Evolutionary conservation across 441 rosid genomes (phyloP).

Genomic region (Pelargonium australe): DNA sequence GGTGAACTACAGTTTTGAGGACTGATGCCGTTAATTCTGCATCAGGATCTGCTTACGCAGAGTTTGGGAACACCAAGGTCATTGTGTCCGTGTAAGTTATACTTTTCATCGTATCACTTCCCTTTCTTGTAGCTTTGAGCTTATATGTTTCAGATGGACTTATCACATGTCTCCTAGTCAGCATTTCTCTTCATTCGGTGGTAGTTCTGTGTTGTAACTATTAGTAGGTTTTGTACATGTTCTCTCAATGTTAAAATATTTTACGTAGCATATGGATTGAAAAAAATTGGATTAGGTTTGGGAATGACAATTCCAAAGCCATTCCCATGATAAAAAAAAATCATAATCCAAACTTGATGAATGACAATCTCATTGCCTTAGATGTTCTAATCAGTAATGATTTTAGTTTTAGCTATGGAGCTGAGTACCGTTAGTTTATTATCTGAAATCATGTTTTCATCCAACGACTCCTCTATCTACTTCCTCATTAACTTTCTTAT

Average conservation of each 20-base stretch:
- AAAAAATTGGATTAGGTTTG: neutral
- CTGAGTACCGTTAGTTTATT: neutral
- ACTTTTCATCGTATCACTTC: constrained; percentile 7
- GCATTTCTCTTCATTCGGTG: neutral
- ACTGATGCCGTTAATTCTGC: constrained; percentile 83
- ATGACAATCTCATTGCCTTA: too few species aligned
- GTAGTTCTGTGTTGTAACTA: neutral
- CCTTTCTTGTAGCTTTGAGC: neutral
- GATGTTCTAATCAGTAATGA: neutral
- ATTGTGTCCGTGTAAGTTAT: constrained; percentile 87
- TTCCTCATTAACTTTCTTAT: neutral
- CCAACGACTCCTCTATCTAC: neutral
- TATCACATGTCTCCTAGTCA: neutral
- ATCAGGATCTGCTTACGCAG: constrained; percentile 92
- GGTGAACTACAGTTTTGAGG: constrained; percentile 53
- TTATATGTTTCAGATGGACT: neutral
- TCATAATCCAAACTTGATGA: too few species aligned
- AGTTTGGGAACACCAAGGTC: constrained; percentile 87
- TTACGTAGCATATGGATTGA: neutral
- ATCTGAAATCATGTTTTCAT: neutral
- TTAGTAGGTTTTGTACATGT: neutral
- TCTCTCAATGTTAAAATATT: neutral
- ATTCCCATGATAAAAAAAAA: too few species aligned
- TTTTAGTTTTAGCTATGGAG: neutral
- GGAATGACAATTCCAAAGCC: too few species aligned